phyloP scores from a whole-genome alignment of 164 flowering plant genomes.

The Umbilicus rupestris region DNA sequence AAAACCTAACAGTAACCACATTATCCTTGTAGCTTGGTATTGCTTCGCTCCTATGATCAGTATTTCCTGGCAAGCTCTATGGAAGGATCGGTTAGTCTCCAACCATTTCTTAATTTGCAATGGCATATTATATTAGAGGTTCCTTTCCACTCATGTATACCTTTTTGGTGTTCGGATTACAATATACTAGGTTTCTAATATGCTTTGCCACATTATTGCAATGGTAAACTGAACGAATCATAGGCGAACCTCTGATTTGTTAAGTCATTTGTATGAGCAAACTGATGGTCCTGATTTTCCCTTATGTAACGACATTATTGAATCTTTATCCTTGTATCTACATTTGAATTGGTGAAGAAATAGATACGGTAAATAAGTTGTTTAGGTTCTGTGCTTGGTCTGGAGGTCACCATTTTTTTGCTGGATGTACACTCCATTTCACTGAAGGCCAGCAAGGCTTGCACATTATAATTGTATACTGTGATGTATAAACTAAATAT shows the following conservation, averaged over 20 bases:
- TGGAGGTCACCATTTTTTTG: background rate
- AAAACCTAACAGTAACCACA: background rate
- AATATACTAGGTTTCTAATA: background rate
- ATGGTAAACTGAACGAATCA: background rate
- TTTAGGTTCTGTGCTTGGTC: background rate
- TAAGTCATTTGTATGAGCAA: background rate
- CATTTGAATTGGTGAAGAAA: background rate
- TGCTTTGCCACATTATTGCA: no score
- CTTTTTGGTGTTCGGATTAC: background rate
- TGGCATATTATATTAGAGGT: background rate
- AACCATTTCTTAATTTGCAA: conserved; percentile 6
- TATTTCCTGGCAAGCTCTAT: conserved; percentile 92
- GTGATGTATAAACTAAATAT: no score
- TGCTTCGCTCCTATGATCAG: conserved; percentile 57
- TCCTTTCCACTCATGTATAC: background rate
- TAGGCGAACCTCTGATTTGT: background rate
- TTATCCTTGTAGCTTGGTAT: conserved; percentile 39
- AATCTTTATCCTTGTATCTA: background rate
- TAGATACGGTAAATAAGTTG: background rate
- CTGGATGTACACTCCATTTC: background rate
- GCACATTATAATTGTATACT: no score
- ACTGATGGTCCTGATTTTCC: background rate
- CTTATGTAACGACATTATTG: background rate
- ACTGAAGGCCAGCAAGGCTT: background rate
- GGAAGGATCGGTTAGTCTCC: conserved; percentile 82